Evolutionary conservation across 441 rosid genomes (phyloP).

Genomic region (Rhodomyrtus psidioides): DNA sequence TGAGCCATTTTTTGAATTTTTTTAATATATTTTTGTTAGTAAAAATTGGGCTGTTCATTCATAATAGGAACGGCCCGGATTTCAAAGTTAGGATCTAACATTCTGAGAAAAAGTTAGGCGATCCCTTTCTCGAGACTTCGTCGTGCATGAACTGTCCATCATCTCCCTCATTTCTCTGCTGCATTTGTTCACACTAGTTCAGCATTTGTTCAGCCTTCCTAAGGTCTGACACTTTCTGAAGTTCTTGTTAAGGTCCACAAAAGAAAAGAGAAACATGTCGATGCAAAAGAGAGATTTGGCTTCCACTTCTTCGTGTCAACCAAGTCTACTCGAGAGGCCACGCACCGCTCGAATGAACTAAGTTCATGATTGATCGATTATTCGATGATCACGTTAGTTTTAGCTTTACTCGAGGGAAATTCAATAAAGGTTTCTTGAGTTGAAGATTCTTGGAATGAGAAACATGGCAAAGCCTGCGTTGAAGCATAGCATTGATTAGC

Average conservation of each 20-base stretch:
- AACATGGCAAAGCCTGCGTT: rapidly evolving
- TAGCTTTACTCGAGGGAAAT: not conserved
- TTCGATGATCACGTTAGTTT: not conserved
- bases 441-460: not conserved
- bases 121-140: too few species aligned
- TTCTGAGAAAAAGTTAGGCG: too few species aligned
- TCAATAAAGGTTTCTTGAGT: not conserved
- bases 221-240: not conserved
- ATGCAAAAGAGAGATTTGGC: not conserved
- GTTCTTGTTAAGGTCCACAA: not conserved
- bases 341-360: not conserved
- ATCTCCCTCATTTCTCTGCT: not conserved
- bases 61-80: too few species aligned
- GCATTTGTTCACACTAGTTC: not conserved
- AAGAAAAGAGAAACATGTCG: not conserved
- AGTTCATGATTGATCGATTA: rapidly evolving
- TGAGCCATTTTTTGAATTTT: too few species aligned
- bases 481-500: not conserved
- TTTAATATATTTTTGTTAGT: too few species aligned
- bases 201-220: not conserved
- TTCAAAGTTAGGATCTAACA: too few species aligned
- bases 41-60: too few species aligned
- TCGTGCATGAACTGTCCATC: not conserved
- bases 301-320: not conserved
- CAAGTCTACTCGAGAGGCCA: not conserved